Percentiles rank a stretch among this genome's conserved stretches.
phyloP scores from a whole-genome alignment of 805 yeast genomes.

The Middelhovenomyces tepae region DNA sequence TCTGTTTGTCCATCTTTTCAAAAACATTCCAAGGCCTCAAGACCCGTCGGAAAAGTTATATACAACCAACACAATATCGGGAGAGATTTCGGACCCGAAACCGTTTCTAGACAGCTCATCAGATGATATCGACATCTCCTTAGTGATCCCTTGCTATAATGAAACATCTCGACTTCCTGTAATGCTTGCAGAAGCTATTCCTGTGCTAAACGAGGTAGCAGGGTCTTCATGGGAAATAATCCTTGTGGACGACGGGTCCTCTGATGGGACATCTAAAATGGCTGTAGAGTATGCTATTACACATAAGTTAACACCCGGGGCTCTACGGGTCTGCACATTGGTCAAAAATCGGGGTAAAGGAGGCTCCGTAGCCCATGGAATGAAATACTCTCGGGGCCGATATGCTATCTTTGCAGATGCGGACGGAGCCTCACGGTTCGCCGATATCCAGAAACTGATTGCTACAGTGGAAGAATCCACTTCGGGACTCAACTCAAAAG shows the following conservation, averaged over 20 bases:
- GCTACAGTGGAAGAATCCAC: slow-evolving; percentile 27
- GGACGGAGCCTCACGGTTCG: slow-evolving; percentile 86
- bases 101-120: not conserved
- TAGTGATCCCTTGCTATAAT: slow-evolving; percentile 91
- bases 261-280: slow-evolving; percentile 65
- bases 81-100: not conserved
- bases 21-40: slow-evolving; percentile 1
- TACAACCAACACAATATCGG: slow-evolving; percentile 1
- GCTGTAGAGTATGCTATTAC: slow-evolving; percentile 52
- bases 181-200: slow-evolving; percentile 33
- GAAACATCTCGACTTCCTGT: slow-evolving; percentile 63
- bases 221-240: slow-evolving; percentile 56
- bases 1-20: slow-evolving; percentile 1
- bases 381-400: slow-evolving; percentile 63
- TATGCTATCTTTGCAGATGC: slow-evolving; percentile 90
- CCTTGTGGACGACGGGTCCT: slow-evolving; percentile 87
- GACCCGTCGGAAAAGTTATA: slow-evolving; percentile 1
- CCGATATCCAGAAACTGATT: slow-evolving; percentile 52
- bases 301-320: slow-evolving; percentile 46
- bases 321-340: slow-evolving; percentile 62
- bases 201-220: slow-evolving; percentile 36
- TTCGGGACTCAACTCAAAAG: slow-evolving; percentile 8
- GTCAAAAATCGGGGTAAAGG: slow-evolving; percentile 84
- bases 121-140: slow-evolving; percentile 45
- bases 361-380: slow-evolving; percentile 94